Evolutionary conservation across 371 early-diverging fungal species (phyloP).

Genomic region (Mortierella sp.): DNA sequence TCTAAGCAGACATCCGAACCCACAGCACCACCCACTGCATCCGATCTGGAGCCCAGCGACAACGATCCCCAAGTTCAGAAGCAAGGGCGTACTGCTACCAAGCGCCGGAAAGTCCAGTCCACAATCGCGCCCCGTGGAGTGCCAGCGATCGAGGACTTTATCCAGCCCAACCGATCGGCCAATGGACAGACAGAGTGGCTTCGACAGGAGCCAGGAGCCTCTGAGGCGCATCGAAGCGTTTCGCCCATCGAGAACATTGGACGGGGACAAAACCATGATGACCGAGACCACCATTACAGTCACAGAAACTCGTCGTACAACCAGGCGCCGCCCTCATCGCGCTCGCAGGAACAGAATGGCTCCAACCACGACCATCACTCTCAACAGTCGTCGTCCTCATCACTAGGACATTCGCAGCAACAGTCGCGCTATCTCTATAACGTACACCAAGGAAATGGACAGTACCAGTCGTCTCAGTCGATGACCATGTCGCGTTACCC

Average conservation of each 20-base stretch:
- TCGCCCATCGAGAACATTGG: conserved; percentile 51
- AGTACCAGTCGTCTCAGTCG: conserved; percentile 36
- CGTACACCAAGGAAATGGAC: conserved; percentile 40
- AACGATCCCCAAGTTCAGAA: conserved; percentile 15
- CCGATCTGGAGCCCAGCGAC: conserved; percentile 26
- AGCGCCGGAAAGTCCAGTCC: conserved; percentile 28
- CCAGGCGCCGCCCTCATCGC: conserved; percentile 13
- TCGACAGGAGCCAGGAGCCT: conserved; percentile 1
- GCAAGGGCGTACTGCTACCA: conserved; percentile 21
- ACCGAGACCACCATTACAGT: conserved; percentile 10
- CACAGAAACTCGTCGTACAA: conserved; percentile 7
- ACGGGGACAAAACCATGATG: conserved; percentile 12
- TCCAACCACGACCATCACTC: conserved; percentile 4
- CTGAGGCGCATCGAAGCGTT: conserved; percentile 21
- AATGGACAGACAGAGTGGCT: conserved; percentile 52
- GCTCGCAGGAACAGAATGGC: conserved; percentile 13
- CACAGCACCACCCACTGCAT: conserved; percentile 10
- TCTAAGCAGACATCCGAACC: conserved; percentile 14
- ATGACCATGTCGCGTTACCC: conserved; percentile 55
- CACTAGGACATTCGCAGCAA: conserved; percentile 15
- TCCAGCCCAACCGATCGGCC: conserved; percentile 39
- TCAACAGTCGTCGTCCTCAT: conserved; percentile 15
- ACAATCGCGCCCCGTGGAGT: conserved; percentile 22
- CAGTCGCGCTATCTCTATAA: conserved; percentile 18
- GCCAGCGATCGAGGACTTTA: conserved; percentile 52